These are phyloP conservation scores for Whalleya microplaca DNA, from an alignment of 2,329 filamentous ascomycete species.

Conservation along the genomic window DNA sequence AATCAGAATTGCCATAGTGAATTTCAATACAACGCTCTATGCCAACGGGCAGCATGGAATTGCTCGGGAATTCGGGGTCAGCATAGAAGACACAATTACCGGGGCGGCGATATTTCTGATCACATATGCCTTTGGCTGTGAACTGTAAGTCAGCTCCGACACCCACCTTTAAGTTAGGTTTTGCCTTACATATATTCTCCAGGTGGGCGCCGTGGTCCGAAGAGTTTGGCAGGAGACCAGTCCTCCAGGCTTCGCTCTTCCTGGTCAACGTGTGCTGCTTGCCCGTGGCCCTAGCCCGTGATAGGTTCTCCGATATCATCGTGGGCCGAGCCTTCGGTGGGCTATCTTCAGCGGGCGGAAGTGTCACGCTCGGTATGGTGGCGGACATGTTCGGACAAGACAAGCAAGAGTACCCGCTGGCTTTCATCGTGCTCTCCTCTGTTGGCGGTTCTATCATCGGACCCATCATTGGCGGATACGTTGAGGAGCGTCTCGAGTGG, in stretches of 20 bases:
- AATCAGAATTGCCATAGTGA: constrained; percentile 42
- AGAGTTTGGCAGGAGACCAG: constrained; percentile 55
- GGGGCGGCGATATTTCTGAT: constrained; percentile 55
- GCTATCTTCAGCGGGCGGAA: constrained; percentile 65
- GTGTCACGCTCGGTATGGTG: constrained; percentile 67
- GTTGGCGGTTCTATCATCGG: constrained; percentile 59
- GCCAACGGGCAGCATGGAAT: constrained; percentile 53
- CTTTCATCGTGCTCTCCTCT: constrained; percentile 62
- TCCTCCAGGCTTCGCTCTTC: constrained; percentile 54
- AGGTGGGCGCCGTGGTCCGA: constrained; percentile 61
- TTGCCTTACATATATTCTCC: constrained; percentile 39
- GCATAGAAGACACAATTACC: constrained; percentile 49
- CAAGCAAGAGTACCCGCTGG: constrained; percentile 62
- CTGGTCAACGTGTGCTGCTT: constrained; percentile 60
- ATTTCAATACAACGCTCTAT: constrained; percentile 57
- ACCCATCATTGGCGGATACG: constrained; percentile 57
- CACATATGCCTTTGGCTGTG: constrained; percentile 55
- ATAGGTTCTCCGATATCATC: constrained; percentile 44
- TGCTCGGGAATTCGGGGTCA: constrained; percentile 48
- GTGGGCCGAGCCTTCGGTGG: constrained; percentile 51
- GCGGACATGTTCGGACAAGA: constrained; percentile 64
- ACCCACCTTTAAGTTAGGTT: no score
- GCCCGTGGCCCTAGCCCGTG: constrained; percentile 46
- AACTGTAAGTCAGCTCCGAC: constrained; percentile 51
- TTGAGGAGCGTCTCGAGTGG: constrained; percentile 52